Conservation (phyloP, 768 basidiomycete species). For the Tylopilus plumbeoviolaceoides region DNA sequence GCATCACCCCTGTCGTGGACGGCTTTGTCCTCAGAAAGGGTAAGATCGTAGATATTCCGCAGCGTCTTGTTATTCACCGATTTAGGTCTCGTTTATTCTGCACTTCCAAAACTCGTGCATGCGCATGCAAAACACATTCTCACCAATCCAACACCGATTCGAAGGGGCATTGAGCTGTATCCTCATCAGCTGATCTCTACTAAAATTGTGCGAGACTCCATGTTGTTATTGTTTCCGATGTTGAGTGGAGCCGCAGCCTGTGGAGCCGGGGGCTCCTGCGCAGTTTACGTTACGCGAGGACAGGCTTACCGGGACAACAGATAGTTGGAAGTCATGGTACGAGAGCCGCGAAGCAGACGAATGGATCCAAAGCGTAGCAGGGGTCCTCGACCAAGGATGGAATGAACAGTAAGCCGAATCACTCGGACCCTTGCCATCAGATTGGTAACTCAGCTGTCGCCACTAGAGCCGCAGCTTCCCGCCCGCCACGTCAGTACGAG, state of each 20-base stretch:
- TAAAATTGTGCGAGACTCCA: conserved; percentile 50
- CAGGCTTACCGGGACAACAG: conserved; percentile 65
- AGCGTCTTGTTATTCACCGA: background rate
- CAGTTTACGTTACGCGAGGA: conserved; percentile 73
- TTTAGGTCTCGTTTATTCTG: conserved; percentile 72
- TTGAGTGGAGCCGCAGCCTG: conserved; percentile 48
- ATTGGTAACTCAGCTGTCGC: background rate
- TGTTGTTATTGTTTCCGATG: background rate
- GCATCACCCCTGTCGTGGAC: conserved; percentile 93
- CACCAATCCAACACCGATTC: conserved; percentile 41
- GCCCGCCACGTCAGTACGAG: conserved; percentile 74
- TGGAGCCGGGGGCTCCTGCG: conserved; percentile 64
- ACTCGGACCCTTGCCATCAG: background rate
- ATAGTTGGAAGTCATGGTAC: conserved; percentile 78
- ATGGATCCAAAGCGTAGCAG: conserved; percentile 87
- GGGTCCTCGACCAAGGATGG: conserved; percentile 83
- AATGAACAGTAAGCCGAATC: conserved; percentile 68
- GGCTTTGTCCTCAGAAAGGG: conserved; percentile 98
- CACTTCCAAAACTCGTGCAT: conserved; percentile 76
- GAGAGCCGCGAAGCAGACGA: conserved; percentile 84
- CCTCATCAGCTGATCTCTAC: conserved; percentile 90
- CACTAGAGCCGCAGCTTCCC: conserved; percentile 53
- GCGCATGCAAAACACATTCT: conserved; percentile 73
- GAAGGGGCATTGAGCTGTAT: conserved; percentile 61
- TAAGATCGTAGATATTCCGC: conserved; percentile 19